Evolutionary conservation across 2,329 filamentous ascomycete genomes (phyloP).

Genomic region (Aspergillus ruber): DNA sequence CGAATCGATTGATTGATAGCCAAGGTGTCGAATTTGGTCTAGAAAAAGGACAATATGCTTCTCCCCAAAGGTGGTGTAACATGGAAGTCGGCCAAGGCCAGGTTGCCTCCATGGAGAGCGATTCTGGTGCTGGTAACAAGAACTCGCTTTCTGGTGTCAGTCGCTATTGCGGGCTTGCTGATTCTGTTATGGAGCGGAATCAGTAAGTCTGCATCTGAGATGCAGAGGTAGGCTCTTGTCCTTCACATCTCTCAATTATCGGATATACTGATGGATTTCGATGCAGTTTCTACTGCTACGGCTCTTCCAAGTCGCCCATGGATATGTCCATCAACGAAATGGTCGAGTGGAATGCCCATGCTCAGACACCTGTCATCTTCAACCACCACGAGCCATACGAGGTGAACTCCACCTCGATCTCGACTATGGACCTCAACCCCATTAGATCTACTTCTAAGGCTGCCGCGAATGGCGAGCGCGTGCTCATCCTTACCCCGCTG

Average conservation of each 20-base stretch:
- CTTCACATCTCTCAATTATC: slow-evolving; percentile 2
- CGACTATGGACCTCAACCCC: slow-evolving; percentile 75
- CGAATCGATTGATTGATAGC: too few relatives aligned
- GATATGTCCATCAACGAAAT: slow-evolving; percentile 90
- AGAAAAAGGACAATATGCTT: slow-evolving; percentile 57
- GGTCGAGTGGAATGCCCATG: slow-evolving; percentile 77
- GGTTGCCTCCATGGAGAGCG: slow-evolving; percentile 69
- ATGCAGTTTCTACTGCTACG: slow-evolving; percentile 90
- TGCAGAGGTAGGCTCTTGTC: slow-evolving; percentile 69
- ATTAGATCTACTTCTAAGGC: slow-evolving; percentile 77
- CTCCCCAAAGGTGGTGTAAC: slow-evolving; percentile 82
- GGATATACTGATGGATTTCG: background rate
- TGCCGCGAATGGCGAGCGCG: slow-evolving; percentile 70
- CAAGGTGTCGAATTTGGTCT: background rate
- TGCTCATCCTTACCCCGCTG: slow-evolving; percentile 87
- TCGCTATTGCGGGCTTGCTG: slow-evolving; percentile 64
- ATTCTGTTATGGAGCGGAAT: slow-evolving; percentile 85
- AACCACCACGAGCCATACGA: slow-evolving; percentile 87
- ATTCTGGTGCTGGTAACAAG: slow-evolving; percentile 64
- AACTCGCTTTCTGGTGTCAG: slow-evolving; percentile 68
- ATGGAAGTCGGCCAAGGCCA: slow-evolving; percentile 83
- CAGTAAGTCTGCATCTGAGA: slow-evolving; percentile 70
- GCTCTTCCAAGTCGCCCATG: slow-evolving; percentile 90
- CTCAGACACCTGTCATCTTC: slow-evolving; percentile 89
- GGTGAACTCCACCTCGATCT: slow-evolving; percentile 73